Conservation (phyloP, 1,284 basidiomycete species). For the Malassezia brasiliensis region DNA sequence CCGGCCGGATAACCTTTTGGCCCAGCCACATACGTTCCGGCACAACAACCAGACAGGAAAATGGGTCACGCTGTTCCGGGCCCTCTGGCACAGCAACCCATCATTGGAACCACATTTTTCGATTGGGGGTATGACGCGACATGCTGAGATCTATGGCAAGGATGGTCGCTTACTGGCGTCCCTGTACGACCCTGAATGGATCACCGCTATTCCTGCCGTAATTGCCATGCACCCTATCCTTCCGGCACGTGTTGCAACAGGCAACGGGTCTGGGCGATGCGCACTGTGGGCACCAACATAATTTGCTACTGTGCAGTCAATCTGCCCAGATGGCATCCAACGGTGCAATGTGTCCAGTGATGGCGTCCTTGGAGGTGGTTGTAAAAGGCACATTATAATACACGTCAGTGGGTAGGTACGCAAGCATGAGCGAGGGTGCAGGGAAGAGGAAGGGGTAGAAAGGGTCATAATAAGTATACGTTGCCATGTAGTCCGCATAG, state of each 20-base stretch:
- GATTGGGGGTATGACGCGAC: constrained; percentile 41
- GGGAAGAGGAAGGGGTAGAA: constrained; percentile 6
- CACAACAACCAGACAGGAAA: constrained; percentile 48
- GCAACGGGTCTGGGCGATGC: constrained; percentile 36
- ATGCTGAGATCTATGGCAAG: constrained; percentile 34
- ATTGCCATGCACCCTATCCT: constrained; percentile 35
- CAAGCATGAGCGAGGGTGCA: neutral
- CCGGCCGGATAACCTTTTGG: constrained; percentile 25
- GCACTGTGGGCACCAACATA: constrained; percentile 26
- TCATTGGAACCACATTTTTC: constrained; percentile 33
- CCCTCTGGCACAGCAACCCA: constrained; percentile 34
- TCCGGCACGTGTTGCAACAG: constrained; percentile 29
- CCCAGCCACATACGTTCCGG: constrained; percentile 20
- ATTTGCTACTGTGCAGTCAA: neutral
- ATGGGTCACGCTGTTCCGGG: constrained; percentile 47
- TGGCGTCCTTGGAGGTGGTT: neutral
- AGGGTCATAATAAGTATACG: constrained; percentile 11
- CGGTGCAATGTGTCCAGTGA: neutral
- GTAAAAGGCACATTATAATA: constrained; percentile 11
- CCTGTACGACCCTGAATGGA: constrained; percentile 36
- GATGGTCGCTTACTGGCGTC: constrained; percentile 31
- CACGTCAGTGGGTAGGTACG: neutral
- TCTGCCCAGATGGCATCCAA: neutral
- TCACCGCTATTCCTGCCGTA: constrained; percentile 44
- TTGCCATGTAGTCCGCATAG: constrained; percentile 8